Evolutionary conservation across 2,329 filamentous ascomycete species (phyloP).

Genomic region (Chalaropsis thielavioides): DNA sequence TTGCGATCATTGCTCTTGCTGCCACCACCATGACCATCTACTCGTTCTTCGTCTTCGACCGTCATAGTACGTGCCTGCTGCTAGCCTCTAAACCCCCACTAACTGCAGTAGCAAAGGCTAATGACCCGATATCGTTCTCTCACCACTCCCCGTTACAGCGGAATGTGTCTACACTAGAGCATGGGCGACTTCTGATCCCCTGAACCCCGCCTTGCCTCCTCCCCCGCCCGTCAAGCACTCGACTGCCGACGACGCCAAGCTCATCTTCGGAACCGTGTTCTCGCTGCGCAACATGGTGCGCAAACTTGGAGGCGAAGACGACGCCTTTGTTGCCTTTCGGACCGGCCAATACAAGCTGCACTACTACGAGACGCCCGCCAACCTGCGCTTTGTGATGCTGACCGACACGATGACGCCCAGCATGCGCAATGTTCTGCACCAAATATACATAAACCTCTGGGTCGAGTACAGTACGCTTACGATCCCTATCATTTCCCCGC

Average conservation of each 20-base stretch:
- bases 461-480: conserved; percentile 68
- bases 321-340: conserved; percentile 87
- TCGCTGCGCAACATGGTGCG: conserved; percentile 92
- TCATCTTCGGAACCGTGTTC: conserved; percentile 94
- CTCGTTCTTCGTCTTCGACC: conserved; percentile 97
- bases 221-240: conserved; percentile 18
- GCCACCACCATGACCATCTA: conserved; percentile 65
- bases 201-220: conserved; percentile 24
- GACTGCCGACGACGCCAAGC: conserved; percentile 71
- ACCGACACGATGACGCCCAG: conserved; percentile 80
- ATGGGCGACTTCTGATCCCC: conserved; percentile 46
- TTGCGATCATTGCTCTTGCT: conserved; percentile 5
- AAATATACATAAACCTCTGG: conserved; percentile 97
- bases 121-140: neutral
- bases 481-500: neutral
- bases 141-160: conserved; percentile 44
- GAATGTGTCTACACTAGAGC: conserved; percentile 93
- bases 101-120: conserved; percentile 14
- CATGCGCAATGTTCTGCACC: conserved; percentile 86
- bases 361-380: conserved; percentile 96
- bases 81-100: neutral
- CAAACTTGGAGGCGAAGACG: conserved; percentile 85
- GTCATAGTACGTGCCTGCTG: conserved; percentile 57
- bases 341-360: conserved; percentile 95
- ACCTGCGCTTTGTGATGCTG: conserved; percentile 90